Percentiles rank a stretch among this genome's conserved stretches.
phyloP scores from a whole-genome alignment of 257 asterid species.

The Oldenlandia corymbosa region DNA sequence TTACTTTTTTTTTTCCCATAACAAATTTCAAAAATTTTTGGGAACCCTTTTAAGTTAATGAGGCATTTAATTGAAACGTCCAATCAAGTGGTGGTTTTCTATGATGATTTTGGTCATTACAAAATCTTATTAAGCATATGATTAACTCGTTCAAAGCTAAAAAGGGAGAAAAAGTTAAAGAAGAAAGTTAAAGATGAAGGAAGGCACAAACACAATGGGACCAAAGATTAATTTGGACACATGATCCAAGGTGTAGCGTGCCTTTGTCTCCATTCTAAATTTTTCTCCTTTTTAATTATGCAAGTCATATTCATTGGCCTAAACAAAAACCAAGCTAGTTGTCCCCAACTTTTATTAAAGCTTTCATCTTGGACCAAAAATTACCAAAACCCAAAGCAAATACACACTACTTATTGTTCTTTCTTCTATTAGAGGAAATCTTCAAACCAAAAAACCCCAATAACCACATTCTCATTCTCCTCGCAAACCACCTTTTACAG shows the following conservation, averaged over 20 bases:
- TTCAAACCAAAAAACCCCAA: constrained; percentile 11
- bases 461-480: constrained; percentile 4
- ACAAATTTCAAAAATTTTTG: too few relatives aligned
- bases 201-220: constrained; percentile 40
- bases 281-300: too few relatives aligned
- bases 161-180: constrained; percentile 11
- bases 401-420: too few relatives aligned
- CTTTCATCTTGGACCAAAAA: constrained; percentile 23
- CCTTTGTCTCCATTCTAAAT: constrained; percentile 43
- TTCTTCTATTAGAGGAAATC: constrained; percentile 11
- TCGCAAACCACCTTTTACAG: background rate
- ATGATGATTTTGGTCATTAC: constrained; percentile 16
- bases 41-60: background rate
- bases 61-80: background rate
- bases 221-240: constrained; percentile 63
- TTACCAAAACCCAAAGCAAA: constrained; percentile 11
- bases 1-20: too few relatives aligned
- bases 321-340: constrained; percentile 1
- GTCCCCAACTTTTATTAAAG: constrained; percentile 10
- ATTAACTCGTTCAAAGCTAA: constrained; percentile 14
- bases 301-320: constrained; percentile 29
- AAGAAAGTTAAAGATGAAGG: constrained; percentile 20
- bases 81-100: background rate
- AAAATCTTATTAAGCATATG: background rate
- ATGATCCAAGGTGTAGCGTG: constrained; percentile 81